These are phyloP conservation scores for Coemansia asiatica DNA, from an alignment of 192 early-diverging fungal genomes.

Conservation along the genomic window DNA sequence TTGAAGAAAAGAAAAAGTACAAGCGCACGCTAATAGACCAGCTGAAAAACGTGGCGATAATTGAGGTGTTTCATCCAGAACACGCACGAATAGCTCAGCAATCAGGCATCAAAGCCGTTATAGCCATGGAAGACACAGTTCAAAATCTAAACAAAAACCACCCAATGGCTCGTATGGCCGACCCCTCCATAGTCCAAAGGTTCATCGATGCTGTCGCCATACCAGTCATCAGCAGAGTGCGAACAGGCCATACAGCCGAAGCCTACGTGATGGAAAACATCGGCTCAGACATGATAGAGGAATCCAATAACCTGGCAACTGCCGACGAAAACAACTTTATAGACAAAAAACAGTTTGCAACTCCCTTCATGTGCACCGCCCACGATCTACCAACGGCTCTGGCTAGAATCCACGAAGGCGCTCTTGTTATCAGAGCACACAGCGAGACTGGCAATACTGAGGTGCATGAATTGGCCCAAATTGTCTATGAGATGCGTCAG, in stretches of 20 bases:
- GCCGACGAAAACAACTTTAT: background rate
- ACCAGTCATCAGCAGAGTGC: background rate
- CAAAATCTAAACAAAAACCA: background rate
- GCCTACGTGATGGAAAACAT: background rate
- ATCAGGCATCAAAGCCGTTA: background rate
- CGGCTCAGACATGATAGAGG: slow-evolving; percentile 6
- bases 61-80: background rate
- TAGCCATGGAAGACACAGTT: background rate
- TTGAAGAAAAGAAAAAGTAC: background rate
- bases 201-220: background rate
- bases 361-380: background rate
- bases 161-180: background rate
- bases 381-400: background rate
- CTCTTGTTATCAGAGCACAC: background rate
- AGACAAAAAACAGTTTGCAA: background rate
- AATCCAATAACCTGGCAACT: background rate
- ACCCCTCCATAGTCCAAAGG: background rate
- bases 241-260: background rate
- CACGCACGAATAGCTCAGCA: background rate
- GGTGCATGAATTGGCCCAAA: background rate
- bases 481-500: background rate
- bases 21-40: background rate
- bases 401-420: slow-evolving; percentile 2
- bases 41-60: background rate
- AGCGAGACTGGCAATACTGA: background rate